Conservation (phyloP, 2,329 filamentous ascomycete genomes). For the Cercospora zeae-maydis region DNA sequence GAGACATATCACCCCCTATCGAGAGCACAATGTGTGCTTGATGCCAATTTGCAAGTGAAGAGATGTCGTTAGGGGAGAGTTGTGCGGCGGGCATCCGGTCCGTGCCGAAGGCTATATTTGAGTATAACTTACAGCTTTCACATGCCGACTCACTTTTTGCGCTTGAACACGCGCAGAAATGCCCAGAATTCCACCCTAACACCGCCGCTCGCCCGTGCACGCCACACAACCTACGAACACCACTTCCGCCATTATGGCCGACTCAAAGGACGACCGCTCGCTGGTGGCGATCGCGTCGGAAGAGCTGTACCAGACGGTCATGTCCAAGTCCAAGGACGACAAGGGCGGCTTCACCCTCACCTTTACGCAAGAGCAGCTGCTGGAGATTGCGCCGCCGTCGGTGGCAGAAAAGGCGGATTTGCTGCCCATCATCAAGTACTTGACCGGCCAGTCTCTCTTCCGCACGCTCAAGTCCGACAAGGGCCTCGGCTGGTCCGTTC, state of each 20-base stretch:
- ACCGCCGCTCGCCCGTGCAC: slow-evolving; percentile 8
- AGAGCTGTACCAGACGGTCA: slow-evolving; percentile 29
- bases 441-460: slow-evolving; percentile 33
- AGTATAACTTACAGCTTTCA: background rate
- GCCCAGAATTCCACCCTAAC: slow-evolving; percentile 27
- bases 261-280: slow-evolving; percentile 9
- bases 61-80: background rate
- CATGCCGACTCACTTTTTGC: slow-evolving; percentile 1
- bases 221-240: slow-evolving; percentile 1
- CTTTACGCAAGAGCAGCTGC: slow-evolving; percentile 35
- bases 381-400: slow-evolving; percentile 21
- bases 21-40: background rate
- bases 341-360: slow-evolving; percentile 28
- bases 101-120: background rate
- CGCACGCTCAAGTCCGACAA: slow-evolving; percentile 32
- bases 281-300: slow-evolving; percentile 26
- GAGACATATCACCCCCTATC: too few species aligned
- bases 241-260: slow-evolving; percentile 17
- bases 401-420: slow-evolving; percentile 26
- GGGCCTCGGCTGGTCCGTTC: slow-evolving; percentile 30
- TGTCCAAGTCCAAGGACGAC: slow-evolving; percentile 27
- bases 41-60: background rate
- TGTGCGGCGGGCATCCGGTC: background rate
- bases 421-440: slow-evolving; percentile 33
- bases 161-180: background rate